phyloP scores from a whole-genome alignment of 1,284 basidiomycete species.

The Clitocybe nebularis region DNA sequence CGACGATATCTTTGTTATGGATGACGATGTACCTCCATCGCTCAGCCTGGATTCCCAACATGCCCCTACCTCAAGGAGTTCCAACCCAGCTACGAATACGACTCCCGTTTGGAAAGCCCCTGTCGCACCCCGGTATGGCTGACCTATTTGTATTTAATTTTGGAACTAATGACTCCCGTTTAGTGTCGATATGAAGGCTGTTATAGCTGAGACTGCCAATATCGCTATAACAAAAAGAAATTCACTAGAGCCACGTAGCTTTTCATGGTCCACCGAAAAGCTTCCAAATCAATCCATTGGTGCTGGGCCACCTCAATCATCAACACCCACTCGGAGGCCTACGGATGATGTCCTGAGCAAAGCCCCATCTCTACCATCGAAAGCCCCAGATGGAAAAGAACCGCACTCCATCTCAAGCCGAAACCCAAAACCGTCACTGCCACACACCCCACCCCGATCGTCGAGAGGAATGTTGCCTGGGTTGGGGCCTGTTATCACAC shows the following conservation, averaged over 20 bases:
- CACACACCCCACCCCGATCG: slow-evolving; percentile 11
- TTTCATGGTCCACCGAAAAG: too few species aligned
- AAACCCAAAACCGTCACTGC: neutral
- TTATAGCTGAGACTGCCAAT: slow-evolving; percentile 80
- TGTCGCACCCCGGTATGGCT: slow-evolving; percentile 38
- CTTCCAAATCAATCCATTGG: slow-evolving; percentile 4
- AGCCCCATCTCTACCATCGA: neutral
- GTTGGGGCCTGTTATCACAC: slow-evolving; percentile 60
- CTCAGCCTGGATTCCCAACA: slow-evolving; percentile 8
- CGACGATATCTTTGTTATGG: slow-evolving; percentile 45
- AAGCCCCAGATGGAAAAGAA: slow-evolving; percentile 3
- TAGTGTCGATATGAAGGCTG: slow-evolving; percentile 78
- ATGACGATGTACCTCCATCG: slow-evolving; percentile 36
- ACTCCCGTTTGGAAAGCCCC: slow-evolving; percentile 39
- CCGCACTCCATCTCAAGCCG: neutral
- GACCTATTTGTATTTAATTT: slow-evolving; percentile 1
- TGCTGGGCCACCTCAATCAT: neutral
- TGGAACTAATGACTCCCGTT: slow-evolving; percentile 7
- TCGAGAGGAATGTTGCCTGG: slow-evolving; percentile 22
- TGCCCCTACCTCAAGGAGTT: slow-evolving; percentile 2
- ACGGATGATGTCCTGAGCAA: neutral
- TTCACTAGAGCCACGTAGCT: too few species aligned
- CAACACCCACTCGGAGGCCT: neutral
- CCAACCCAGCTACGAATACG: neutral
- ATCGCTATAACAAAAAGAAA: slow-evolving; percentile 18